Percentiles rank a stretch among this genome's conserved stretches.
phyloP scores from a whole-genome alignment of 495 filamentous ascomycete species.

The Hyphodiscus hymeniophilus region DNA sequence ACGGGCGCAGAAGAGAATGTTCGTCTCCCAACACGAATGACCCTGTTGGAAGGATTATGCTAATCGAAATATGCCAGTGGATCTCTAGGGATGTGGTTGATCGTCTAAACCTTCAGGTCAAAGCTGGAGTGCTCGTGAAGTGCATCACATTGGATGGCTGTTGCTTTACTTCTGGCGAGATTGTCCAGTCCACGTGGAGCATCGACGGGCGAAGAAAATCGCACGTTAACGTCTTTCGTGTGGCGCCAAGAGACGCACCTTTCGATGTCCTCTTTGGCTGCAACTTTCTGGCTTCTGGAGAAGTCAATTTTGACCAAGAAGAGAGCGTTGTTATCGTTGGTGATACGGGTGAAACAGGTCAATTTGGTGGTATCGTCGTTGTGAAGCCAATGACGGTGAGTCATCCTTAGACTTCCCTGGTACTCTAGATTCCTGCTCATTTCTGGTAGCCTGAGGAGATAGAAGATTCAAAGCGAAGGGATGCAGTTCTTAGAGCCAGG shows the following conservation, averaged over 20 bases:
- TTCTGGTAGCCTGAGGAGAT: no score
- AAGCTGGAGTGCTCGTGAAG: background rate
- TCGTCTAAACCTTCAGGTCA: background rate
- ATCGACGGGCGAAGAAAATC: background rate
- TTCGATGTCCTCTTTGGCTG: constrained; percentile 6
- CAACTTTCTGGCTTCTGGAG: constrained; percentile 1
- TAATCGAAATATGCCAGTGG: background rate
- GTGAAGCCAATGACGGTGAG: background rate
- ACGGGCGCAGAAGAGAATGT: constrained; percentile 5
- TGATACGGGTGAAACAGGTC: background rate
- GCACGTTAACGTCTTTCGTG: background rate
- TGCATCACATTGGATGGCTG: constrained; percentile 1
- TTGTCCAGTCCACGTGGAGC: background rate
- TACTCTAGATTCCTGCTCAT: no score
- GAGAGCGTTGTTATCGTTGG: background rate
- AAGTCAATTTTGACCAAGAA: constrained; percentile 1
- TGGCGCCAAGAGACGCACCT: background rate
- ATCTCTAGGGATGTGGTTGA: constrained; percentile 1
- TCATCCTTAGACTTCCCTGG: no score
- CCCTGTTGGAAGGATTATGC: background rate
- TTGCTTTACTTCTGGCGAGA: background rate
- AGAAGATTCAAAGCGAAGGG: no score
- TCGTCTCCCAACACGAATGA: background rate
- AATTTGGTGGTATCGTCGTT: background rate
- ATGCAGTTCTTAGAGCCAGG: background rate